Conservation (phyloP, 345 rosid genomes). For the Nasturtium officinale region DNA sequence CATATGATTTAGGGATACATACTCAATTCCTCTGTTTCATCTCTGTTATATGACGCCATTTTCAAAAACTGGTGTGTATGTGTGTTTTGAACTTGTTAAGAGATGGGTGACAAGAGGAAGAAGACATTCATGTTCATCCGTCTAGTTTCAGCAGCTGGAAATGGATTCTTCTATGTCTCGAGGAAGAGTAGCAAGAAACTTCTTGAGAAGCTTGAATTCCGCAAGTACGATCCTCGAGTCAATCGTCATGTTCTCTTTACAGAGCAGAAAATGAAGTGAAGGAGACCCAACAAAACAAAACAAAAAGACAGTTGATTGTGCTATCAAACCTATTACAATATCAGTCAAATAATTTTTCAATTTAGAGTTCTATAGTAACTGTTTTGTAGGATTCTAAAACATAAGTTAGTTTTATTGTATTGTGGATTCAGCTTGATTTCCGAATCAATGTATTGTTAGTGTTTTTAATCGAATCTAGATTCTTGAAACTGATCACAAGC, state of each 20-base stretch:
- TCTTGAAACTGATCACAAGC: no score
- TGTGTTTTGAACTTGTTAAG: slow-evolving; percentile 12
- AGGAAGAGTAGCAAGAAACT: slow-evolving; percentile 80
- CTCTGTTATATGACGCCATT: not conserved
- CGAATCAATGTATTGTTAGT: no score
- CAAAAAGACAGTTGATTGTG: no score
- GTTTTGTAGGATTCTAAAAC: no score
- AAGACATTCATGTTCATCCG: slow-evolving; percentile 88
- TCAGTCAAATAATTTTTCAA: no score
- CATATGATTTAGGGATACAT: not conserved
- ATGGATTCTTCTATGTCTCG: slow-evolving; percentile 95
- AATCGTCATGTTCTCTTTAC: slow-evolving; percentile 92
- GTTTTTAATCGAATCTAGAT: no score
- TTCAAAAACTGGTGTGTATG: not conserved
- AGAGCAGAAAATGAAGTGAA: slow-evolving; percentile 90
- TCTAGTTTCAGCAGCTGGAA: slow-evolving; percentile 94
- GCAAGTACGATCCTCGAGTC: slow-evolving; percentile 91
- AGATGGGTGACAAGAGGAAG: slow-evolving; percentile 90
- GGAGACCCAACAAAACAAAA: not conserved
- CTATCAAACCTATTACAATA: no score
- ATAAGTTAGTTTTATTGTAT: no score
- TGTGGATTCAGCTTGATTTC: no score
- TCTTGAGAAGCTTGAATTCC: slow-evolving; percentile 86
- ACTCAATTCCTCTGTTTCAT: not conserved
- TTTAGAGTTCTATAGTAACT: no score